Base-by-base conservation (phyloP, 768 basidiomycete species). In the Tylopilus plumbeoviolaceoides region DNA sequence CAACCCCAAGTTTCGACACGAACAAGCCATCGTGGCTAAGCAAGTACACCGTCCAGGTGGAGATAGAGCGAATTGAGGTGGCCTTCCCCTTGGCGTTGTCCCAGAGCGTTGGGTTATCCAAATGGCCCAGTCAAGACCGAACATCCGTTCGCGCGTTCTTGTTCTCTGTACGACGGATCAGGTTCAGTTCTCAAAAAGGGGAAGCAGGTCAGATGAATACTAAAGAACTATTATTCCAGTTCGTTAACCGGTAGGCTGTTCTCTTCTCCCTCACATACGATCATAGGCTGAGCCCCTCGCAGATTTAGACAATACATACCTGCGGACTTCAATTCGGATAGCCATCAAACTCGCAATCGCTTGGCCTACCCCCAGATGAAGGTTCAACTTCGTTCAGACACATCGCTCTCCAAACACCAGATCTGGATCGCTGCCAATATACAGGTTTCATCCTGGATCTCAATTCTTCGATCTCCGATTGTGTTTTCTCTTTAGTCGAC, bases 361-460 rank as follows among this genome's bases (percentile, higher is more conserved):
- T 75, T 94, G 15, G 48, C 87, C 21, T 93, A 92, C 64, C 89
- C 92, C 10, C 78, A 86, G 62, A 87, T 95, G 85, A 81, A 77
- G 43, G 89, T 88, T 0, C 80, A 87, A 30, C 72, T 92, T 48
- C 81, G 80, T 15, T 81, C 84, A 1, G 76, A 80, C 2, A 73
- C 74, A 15, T 75, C 78, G 1, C 67, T 70, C 2, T 65, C 74
- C 5, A 75, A 76, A n/a, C 78, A 81, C 31, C 77, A 80, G 51
- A 69, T 89, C 21, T 81, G 80, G 72, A 71, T 90, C 50, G 72
- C 73, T 25, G 88, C 88, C 2, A 80, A 76, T 47, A 87, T 95
- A 88, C 83, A 61, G 93, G 93, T 12, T 93, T 95, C 65, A 76
- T 89, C 44, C 73, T 95, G 51, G 89, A 94, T 61, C 72, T 95